Evolutionary conservation across 2,329 filamentous ascomycete species (phyloP).

Genomic region (Ophiognomonia clavigignenti-juglandacearum): DNA sequence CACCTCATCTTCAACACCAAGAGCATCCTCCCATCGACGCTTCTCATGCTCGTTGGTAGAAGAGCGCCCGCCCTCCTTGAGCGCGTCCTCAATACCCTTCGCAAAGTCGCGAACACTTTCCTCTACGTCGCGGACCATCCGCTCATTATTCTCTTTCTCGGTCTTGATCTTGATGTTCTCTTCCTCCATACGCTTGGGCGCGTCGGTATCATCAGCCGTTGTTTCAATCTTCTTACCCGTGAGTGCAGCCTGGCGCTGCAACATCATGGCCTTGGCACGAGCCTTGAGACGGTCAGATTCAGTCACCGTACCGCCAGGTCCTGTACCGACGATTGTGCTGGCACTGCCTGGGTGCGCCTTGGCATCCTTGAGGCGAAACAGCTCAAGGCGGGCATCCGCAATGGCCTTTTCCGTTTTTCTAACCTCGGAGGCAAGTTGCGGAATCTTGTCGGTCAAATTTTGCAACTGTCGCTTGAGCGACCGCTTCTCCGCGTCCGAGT

Average conservation of each 20-base stretch:
- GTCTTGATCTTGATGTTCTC: constrained; percentile 76
- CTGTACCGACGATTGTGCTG: constrained; percentile 80
- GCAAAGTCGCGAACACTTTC: constrained; percentile 91
- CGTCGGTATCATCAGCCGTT: constrained; percentile 67
- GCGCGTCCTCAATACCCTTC: constrained; percentile 74
- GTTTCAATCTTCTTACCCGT: constrained; percentile 75
- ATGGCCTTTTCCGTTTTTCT: constrained; percentile 88
- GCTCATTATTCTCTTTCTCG: constrained; percentile 90
- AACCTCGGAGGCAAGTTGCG: constrained; percentile 87
- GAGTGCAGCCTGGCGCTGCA: constrained; percentile 88
- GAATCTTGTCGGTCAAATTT: constrained; percentile 80
- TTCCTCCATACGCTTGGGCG: constrained; percentile 80
- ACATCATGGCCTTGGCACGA: constrained; percentile 96
- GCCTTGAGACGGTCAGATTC: constrained; percentile 94
- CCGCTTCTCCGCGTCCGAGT: constrained; percentile 84
- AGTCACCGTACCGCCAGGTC: constrained; percentile 83
- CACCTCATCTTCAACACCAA: constrained; percentile 94
- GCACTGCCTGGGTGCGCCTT: constrained; percentile 84
- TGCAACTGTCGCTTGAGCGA: constrained; percentile 86
- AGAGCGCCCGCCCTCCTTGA: constrained; percentile 75
- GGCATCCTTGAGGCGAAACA: constrained; percentile 90
- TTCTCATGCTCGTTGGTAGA: constrained; percentile 82
- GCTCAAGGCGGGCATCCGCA: constrained; percentile 82
- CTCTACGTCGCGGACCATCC: constrained; percentile 95
- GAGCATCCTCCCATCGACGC: constrained; percentile 89